Evolutionary conservation across 2,329 filamentous ascomycete species (phyloP).

Genomic region (Epichloe sibirici): DNA sequence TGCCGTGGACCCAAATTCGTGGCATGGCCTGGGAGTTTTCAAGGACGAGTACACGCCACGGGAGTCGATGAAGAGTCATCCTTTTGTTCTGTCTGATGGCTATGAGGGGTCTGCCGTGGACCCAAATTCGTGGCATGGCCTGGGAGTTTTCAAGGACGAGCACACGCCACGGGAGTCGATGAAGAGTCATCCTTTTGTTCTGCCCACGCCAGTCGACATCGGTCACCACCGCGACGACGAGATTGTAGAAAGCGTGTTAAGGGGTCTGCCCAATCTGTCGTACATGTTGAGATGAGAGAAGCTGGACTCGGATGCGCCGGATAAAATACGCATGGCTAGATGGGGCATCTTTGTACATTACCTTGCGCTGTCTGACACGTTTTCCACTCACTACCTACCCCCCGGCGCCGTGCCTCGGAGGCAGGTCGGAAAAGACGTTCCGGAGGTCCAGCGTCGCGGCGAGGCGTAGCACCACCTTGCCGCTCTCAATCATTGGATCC

Average conservation of each 20-base stretch:
- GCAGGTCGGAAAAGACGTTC: slow-evolving; percentile 17
- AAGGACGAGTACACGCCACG: background rate
- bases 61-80: too few relatives aligned
- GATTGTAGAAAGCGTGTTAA: slow-evolving; percentile 22
- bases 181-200: too few relatives aligned
- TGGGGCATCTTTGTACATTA: too few relatives aligned
- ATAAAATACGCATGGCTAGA: too few relatives aligned
- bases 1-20: background rate
- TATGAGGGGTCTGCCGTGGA: background rate
- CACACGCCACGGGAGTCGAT: background rate
- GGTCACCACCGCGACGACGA: slow-evolving; percentile 16
- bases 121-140: background rate
- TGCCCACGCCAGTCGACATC: background rate
- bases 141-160: background rate
- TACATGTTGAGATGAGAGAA: slow-evolving; percentile 29
- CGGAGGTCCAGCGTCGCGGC: slow-evolving; percentile 30
- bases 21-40: background rate
- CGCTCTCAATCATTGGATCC: too few relatives aligned
- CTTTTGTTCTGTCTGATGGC: background rate
- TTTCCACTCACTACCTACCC: too few relatives aligned
- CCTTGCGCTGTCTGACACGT: too few relatives aligned
- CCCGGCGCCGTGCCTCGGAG: slow-evolving; percentile 18
- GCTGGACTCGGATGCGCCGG: too few relatives aligned
- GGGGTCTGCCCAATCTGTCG: slow-evolving; percentile 29
- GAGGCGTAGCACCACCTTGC: slow-evolving; percentile 13